Evolutionary conservation across 441 rosid species (phyloP).

Genomic region (Populus hybrid): DNA sequence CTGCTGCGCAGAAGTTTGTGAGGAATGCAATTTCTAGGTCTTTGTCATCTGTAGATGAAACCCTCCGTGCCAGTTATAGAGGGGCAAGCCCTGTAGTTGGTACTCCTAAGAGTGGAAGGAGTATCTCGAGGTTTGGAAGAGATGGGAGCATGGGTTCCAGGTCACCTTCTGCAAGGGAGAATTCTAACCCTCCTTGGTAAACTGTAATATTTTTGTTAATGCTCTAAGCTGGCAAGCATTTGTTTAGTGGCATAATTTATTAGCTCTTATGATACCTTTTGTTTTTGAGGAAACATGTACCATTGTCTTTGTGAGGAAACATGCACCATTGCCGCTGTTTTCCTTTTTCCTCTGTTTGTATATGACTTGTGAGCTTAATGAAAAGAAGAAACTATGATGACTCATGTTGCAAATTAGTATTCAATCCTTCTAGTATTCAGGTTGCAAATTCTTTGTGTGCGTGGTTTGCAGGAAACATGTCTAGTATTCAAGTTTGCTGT

Average conservation of each 20-base stretch:
- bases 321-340: background rate
- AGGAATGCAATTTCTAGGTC: conserved; percentile 81
- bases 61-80: conserved; percentile 91
- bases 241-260: background rate
- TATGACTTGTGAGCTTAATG: background rate
- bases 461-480: too few relatives aligned
- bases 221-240: background rate
- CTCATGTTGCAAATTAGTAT: too few relatives aligned
- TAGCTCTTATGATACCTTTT: background rate
- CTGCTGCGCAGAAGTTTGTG: conserved; percentile 95
- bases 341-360: background rate
- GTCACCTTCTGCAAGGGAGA: conserved; percentile 67
- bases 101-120: conserved; percentile 77
- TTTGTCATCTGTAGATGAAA: conserved; percentile 81
- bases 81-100: conserved; percentile 65
- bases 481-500: too few relatives aligned
- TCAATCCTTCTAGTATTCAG: too few relatives aligned
- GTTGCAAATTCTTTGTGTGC: too few relatives aligned
- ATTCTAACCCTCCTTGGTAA: conserved; percentile 50
- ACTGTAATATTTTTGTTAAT: conserved; percentile 10
- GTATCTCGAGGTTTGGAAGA: conserved; percentile 75
- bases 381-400: too few relatives aligned
- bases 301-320: background rate
- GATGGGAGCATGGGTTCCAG: conserved; percentile 60
- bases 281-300: background rate